Base-by-base conservation (phyloP, 371 early-diverging fungal genomes). In the Nematocida sp. region DNA sequence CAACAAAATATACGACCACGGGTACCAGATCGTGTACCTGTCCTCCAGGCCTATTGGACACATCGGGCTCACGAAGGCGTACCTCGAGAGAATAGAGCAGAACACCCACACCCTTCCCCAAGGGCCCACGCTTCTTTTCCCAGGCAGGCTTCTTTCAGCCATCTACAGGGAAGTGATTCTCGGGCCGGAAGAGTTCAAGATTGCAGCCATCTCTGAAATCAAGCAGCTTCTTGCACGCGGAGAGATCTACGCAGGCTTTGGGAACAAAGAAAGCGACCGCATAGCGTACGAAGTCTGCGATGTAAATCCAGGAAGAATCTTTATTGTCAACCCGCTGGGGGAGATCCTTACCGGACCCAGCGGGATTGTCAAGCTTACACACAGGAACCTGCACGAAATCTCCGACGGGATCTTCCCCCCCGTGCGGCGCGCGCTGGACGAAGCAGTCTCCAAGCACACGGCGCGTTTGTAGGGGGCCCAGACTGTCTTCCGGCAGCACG, bases 201-300 rank as follows among this genome's bases (percentile, higher is more conserved):
- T 95, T 86, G 89, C 91, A 0, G 92, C 91, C 78, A 83, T 98
- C 45, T 86, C 89, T n/a, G 92, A 93, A 77, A 89, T 98, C 43
- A 85, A 88, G 58, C 81, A 87, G 1, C 80, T 95, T 23, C 94
- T 94, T 86, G 64, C 52, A 25, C 66, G 38, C 13, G 88, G 87
- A 64, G 92, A 95, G 0, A 95, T 96, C 77, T 91, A 91, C 82
- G 95, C 95, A 17, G 98, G 98, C 0, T 98, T 98, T 81, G 99
- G 99, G 34, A 98, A 98, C 79, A 88, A 91, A 51, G 88, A 90
- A 52, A 91, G 91, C 77, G 92, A 91, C 82, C 92, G 94, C 11
- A 85, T 93, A 41, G 91, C 93, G 0, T 97, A 97, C 81, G 89
- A 93, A 64, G 87, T 88, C 52, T 92, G 96, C 37, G 88, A 90